phyloP scores from a whole-genome alignment of 2,329 filamentous ascomycete genomes.

The Cercospora sesami region DNA sequence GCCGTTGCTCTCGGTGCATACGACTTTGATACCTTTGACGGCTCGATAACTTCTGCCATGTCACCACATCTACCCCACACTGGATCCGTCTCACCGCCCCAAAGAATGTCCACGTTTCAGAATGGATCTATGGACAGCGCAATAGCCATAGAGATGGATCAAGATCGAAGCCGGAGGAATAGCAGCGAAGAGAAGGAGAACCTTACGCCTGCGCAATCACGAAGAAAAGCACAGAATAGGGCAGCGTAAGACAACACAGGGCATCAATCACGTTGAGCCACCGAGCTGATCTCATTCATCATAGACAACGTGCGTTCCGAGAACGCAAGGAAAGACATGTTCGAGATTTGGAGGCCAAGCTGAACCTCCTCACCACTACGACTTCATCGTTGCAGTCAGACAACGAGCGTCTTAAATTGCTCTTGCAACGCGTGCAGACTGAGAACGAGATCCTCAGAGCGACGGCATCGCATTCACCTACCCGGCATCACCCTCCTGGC shows the following conservation, averaged over 20 bases:
- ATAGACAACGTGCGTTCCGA: slow-evolving; percentile 89
- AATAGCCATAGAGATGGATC: slow-evolving; percentile 43
- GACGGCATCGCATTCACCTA: slow-evolving; percentile 58
- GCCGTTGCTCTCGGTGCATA: slow-evolving; percentile 23
- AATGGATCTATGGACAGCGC: slow-evolving; percentile 48
- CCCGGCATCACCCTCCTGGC: slow-evolving; percentile 47
- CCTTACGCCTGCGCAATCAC: slow-evolving; percentile 53
- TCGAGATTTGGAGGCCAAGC: slow-evolving; percentile 85
- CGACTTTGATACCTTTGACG: slow-evolving; percentile 23
- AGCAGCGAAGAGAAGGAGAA: slow-evolving; percentile 51
- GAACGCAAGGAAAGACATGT: slow-evolving; percentile 95
- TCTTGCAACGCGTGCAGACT: slow-evolving; percentile 78
- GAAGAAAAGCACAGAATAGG: slow-evolving; percentile 69
- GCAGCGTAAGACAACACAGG: slow-evolving; percentile 61
- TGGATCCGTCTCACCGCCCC: slow-evolving; percentile 33
- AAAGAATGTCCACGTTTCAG: slow-evolving; percentile 30
- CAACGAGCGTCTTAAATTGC: slow-evolving; percentile 81
- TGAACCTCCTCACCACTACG: slow-evolving; percentile 72
- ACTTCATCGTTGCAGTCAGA: slow-evolving; percentile 73
- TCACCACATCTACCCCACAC: slow-evolving; percentile 22
- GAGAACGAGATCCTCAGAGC: slow-evolving; percentile 92
- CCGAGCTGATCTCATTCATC: background rate
- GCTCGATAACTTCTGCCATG: slow-evolving; percentile 24
- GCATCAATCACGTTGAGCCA: background rate
- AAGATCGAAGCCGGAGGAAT: slow-evolving; percentile 37